Conservation (phyloP, 1,284 basidiomycete species). For the Erythrobasidium hasegawianum region DNA sequence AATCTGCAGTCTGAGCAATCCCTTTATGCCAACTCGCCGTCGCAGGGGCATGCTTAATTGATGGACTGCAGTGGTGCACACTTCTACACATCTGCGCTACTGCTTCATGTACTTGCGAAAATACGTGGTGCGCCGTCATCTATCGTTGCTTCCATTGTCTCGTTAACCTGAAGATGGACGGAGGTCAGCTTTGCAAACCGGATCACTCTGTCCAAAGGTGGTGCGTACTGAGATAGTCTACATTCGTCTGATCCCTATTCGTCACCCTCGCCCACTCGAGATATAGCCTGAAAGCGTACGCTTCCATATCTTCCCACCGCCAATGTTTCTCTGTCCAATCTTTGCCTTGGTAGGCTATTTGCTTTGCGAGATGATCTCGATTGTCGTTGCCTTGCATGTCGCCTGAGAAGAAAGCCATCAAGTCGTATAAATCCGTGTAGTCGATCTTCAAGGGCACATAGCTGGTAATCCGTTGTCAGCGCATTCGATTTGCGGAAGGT, state of each 20-base stretch:
- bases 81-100: no score
- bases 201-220: no score
- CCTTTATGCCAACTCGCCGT: no score
- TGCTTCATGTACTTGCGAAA: no score
- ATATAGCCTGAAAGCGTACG: conserved; percentile 45
- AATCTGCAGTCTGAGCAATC: no score
- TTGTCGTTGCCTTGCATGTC: conserved; percentile 49
- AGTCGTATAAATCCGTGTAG: conserved; percentile 48
- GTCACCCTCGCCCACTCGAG: conserved; percentile 44
- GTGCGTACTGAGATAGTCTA: not conserved
- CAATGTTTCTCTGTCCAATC: conserved; percentile 50
- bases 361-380: conserved; percentile 50
- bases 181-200: no score
- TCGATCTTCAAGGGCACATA: conserved; percentile 45
- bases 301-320: conserved; percentile 53
- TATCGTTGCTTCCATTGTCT: no score
- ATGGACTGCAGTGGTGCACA: no score
- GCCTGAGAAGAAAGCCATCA: conserved; percentile 53
- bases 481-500: not conserved
- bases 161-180: no score
- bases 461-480: conserved; percentile 21
- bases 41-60: no score
- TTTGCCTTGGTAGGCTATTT: conserved; percentile 50
- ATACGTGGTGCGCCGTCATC: no score
- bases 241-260: not conserved